Conservation (phyloP, 108 stramenopile species). For the Pseudonitzschia multistriata region DNA sequence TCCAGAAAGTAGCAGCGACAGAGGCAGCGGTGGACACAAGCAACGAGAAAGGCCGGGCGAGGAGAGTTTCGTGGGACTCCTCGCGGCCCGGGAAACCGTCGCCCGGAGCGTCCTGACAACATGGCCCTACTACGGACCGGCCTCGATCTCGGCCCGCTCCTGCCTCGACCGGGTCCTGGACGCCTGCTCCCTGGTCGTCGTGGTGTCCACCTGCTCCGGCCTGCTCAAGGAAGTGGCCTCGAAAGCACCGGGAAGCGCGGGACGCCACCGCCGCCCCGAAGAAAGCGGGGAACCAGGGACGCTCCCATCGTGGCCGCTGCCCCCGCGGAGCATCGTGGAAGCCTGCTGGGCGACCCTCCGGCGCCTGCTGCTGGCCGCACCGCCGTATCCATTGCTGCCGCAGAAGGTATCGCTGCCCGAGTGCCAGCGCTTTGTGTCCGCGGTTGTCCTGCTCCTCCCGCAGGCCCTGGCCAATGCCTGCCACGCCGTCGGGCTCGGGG, state of each 20-base stretch:
- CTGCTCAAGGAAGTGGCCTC: conserved; percentile 23
- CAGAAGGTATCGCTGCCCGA: neutral
- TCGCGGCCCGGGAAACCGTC: conserved; percentile 9
- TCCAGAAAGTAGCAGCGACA: too few species aligned
- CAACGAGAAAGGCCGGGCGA: neutral
- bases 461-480: conserved; percentile 33
- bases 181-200: conserved; percentile 10
- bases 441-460: conserved; percentile 21
- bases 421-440: conserved; percentile 6
- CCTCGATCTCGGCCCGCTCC: neutral
- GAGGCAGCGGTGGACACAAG: too few species aligned
- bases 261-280: neutral
- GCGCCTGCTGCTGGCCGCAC: conserved; percentile 16
- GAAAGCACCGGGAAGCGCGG: too few species aligned
- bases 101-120: conserved; percentile 1
- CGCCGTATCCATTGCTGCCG: neutral
- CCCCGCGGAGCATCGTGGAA: conserved; percentile 21
- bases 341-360: conserved; percentile 26
- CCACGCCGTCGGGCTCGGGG: conserved; percentile 14
- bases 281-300: conserved; percentile 1
- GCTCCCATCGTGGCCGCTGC: neutral
- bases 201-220: conserved; percentile 15
- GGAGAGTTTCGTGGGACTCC: neutral
- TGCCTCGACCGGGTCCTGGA: conserved; percentile 26
- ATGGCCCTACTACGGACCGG: conserved; percentile 14